phyloP scores from a whole-genome alignment of 768 basidiomycete genomes.

The Macrocybe gigantea region DNA sequence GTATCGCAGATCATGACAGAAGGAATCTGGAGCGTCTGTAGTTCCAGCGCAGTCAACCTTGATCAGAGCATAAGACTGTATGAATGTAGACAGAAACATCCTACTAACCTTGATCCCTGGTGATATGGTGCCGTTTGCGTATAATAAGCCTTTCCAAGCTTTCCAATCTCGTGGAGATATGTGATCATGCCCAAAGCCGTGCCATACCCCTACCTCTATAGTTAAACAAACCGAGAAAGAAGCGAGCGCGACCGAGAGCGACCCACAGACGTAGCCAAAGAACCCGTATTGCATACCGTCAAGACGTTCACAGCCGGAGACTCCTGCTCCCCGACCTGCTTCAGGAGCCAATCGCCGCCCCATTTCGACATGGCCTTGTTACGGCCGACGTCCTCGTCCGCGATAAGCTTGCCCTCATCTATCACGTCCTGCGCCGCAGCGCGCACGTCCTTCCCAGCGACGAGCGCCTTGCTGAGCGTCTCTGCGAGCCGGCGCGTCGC shows the following conservation, averaged over 20 bases:
- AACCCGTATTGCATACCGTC: slow-evolving; percentile 98
- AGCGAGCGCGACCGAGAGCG: not conserved
- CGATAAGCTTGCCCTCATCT: slow-evolving; percentile 67
- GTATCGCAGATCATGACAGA: slow-evolving; percentile 96
- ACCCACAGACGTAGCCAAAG: slow-evolving; percentile 85
- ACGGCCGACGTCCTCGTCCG: slow-evolving; percentile 81
- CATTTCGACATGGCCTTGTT: slow-evolving; percentile 81
- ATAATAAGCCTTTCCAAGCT: slow-evolving; percentile 80
- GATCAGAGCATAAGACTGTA: not conserved
- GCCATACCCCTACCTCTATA: slow-evolving; percentile 74
- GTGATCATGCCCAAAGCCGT: slow-evolving; percentile 94
- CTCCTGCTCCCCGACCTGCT: slow-evolving; percentile 33
- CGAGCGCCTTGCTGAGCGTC: slow-evolving; percentile 37
- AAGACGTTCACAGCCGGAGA: slow-evolving; percentile 66
- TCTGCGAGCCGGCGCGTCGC: slow-evolving; percentile 69
- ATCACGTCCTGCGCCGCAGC: slow-evolving; percentile 56
- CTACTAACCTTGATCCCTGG: slow-evolving; percentile 71
- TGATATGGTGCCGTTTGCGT: slow-evolving; percentile 95
- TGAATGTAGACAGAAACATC: not conserved
- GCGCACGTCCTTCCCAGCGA: slow-evolving; percentile 37
- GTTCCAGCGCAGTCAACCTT: slow-evolving; percentile 86
- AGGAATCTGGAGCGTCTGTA: slow-evolving; percentile 78
- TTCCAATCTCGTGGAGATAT: slow-evolving; percentile 72
- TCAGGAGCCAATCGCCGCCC: slow-evolving; percentile 82
- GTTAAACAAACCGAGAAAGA: slow-evolving; percentile 1